Conservation (phyloP, 2,329 filamentous ascomycete species). For the Fusarium lateritium region DNA sequence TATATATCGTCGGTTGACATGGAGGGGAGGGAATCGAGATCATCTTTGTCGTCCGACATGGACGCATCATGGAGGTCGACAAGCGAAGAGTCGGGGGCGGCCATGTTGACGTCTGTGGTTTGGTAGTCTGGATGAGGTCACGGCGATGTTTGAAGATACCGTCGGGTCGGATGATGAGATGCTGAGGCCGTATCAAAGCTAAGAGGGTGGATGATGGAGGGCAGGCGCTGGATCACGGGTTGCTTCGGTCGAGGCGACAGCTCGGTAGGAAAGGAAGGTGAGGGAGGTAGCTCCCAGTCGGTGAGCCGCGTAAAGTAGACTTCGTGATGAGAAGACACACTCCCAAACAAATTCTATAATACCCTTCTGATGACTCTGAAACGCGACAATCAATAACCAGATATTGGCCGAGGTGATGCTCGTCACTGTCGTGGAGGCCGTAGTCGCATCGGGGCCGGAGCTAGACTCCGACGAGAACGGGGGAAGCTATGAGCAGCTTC, state of each 20-base stretch:
- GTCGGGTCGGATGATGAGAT: background rate
- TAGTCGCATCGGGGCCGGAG: conserved; percentile 42
- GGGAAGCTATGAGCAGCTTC: conserved; percentile 32
- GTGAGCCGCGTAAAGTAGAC: background rate
- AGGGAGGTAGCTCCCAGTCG: background rate
- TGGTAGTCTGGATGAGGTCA: background rate
- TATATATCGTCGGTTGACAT: conserved; percentile 70
- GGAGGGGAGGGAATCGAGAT: conserved; percentile 76
- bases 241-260: conserved; percentile 20
- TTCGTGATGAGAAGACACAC: background rate
- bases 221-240: conserved; percentile 36
- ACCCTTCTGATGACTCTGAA: background rate
- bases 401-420: conserved; percentile 22
- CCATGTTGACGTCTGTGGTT: conserved; percentile 42
- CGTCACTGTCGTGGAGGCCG: conserved; percentile 26
- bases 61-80: conserved; percentile 66
- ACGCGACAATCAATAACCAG: conserved; percentile 8
- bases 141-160: background rate
- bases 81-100: conserved; percentile 63
- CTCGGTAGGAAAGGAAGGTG: background rate
- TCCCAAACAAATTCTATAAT: background rate
- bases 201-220: conserved; percentile 9
- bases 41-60: conserved; percentile 66
- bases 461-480: conserved; percentile 31
- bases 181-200: conserved; percentile 7